Evolutionary conservation across 495 filamentous ascomycete species (phyloP), one percentile per base, ranked within the genome.

Genomic region (Annulohypoxylon bovei): DNA sequence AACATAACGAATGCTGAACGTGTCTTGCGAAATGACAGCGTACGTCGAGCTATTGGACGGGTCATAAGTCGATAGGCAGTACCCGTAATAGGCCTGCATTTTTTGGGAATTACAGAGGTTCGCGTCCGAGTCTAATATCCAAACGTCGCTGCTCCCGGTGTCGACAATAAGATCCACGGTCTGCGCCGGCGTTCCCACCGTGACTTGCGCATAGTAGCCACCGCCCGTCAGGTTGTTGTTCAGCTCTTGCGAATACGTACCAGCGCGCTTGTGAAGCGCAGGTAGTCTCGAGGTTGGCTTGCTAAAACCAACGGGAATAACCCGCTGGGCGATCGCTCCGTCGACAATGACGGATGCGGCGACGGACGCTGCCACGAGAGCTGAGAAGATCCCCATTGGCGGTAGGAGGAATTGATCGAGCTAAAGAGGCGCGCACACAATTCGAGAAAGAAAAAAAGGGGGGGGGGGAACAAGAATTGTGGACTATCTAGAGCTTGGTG

Each of bases 81-180:
- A 71, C n/a, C 75, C 77, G 62, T 76, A 78, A 16, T 76, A 32
- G 14, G 23, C 22, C 67, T 86, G 82, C 28, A 81, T 64, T 1
- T 32, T 5, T 4, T 16, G 33, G 23, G 69, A 74, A 4, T 49
- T 77, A 69, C 85, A 88, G 12, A 85, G 73, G 63, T 85, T 76
- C 8, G 85, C 80, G 7, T 73, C 53, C 14, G 67, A 62, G 52
- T 78, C 76, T 40, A 86, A 63, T 25, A 89, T 82, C 94, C 94
- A 98, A 8, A 96, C 82, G 80, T 98, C 95, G 68, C 92, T 95
- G 73, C 92, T 96, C 2, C 92, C 92, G 11, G 92, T 95, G 68
- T 95, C 92, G 61, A 95, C 78, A 39, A 84, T 73, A 49, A 88
- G 71, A 16, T 76, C 78, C 16, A 84, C 71, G 6, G 73, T 79